phyloP scores from a whole-genome alignment of 768 basidiomycete genomes.

The Boletus vermiculosoides region DNA sequence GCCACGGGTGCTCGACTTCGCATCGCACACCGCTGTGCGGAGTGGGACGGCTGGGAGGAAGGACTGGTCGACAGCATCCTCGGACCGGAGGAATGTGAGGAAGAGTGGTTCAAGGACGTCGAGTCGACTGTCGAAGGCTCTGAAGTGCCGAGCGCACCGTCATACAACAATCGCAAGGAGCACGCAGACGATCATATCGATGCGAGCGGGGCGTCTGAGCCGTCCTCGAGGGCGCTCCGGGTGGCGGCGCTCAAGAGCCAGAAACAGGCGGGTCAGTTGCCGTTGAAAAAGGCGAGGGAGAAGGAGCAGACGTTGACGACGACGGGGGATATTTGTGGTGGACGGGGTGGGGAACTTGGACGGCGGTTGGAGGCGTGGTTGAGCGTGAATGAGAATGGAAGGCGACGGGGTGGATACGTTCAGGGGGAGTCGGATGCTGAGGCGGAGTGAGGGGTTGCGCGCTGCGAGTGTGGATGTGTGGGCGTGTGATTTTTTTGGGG shows the following conservation, averaged over 20 bases:
- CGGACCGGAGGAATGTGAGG: slow-evolving; percentile 67
- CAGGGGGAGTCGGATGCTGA: slow-evolving; percentile 16
- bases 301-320: slow-evolving; percentile 68
- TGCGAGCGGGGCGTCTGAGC: slow-evolving; percentile 9
- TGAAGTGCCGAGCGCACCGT: slow-evolving; percentile 15
- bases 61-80: slow-evolving; percentile 74
- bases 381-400: slow-evolving; percentile 36
- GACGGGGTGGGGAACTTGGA: slow-evolving; percentile 75
- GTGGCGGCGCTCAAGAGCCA: slow-evolving; percentile 28
- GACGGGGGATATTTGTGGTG: slow-evolving; percentile 76
- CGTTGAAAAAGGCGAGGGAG: slow-evolving; percentile 59
- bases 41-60: slow-evolving; percentile 94
- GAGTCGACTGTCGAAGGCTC: slow-evolving; percentile 26
- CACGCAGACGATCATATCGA: not conserved
- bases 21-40: slow-evolving; percentile 75
- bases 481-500: not conserved
- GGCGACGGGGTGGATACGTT: slow-evolving; percentile 7
- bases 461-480: not conserved
- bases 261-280: slow-evolving; percentile 46
- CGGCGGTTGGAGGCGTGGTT: slow-evolving; percentile 75
- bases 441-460: slow-evolving; percentile 12
- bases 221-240: slow-evolving; percentile 21
- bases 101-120: slow-evolving; percentile 62
- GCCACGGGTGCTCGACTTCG: slow-evolving; percentile 62
- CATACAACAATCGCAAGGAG: not conserved